These are phyloP conservation scores for Curvularia verruculosa DNA, from an alignment of 2,329 filamentous ascomycete genomes.

Conservation along the genomic window DNA sequence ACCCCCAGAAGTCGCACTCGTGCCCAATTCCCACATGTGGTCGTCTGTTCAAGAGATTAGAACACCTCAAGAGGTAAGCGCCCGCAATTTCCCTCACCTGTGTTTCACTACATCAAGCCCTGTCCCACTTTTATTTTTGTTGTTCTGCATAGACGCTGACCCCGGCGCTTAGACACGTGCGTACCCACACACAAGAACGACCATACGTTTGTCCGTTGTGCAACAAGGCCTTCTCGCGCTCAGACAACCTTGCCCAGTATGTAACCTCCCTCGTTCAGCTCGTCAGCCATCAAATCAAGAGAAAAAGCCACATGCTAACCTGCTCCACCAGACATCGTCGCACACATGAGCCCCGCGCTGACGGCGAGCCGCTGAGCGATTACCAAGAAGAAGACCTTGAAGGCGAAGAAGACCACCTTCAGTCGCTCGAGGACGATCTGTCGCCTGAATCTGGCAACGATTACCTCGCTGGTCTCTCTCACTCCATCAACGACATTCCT, in stretches of 20 bases:
- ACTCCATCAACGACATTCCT: slow-evolving; percentile 46
- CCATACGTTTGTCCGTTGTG: slow-evolving; percentile 97
- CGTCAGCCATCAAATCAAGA: slow-evolving; percentile 9
- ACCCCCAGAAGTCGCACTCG: slow-evolving; percentile 96
- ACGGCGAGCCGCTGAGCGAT: slow-evolving; percentile 65
- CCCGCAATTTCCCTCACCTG: slow-evolving; percentile 41
- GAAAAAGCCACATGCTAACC: slow-evolving; percentile 43
- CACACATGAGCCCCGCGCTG: slow-evolving; percentile 79
- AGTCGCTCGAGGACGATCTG: slow-evolving; percentile 78
- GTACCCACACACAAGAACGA: slow-evolving; percentile 98
- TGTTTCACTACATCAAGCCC: slow-evolving; percentile 15
- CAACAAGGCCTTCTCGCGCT: slow-evolving; percentile 98
- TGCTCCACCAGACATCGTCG: slow-evolving; percentile 64
- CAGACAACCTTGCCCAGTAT: slow-evolving; percentile 98
- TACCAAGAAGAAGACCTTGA: slow-evolving; percentile 85
- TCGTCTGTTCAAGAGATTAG: slow-evolving; percentile 96
- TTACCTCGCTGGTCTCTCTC: slow-evolving; percentile 53
- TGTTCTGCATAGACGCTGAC: slow-evolving; percentile 57
- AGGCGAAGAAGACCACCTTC: slow-evolving; percentile 84
- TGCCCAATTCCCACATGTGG: slow-evolving; percentile 99
- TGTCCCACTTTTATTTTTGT: slow-evolving; percentile 28
- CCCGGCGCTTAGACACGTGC: slow-evolving; percentile 79
- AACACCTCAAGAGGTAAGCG: slow-evolving; percentile 97
- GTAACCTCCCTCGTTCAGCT: slow-evolving; percentile 34
- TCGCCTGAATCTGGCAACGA: slow-evolving; percentile 74